These are phyloP conservation scores for Funneliformis mosseae DNA, from an alignment of 192 early-diverging fungal species.

Conservation along the genomic window DNA sequence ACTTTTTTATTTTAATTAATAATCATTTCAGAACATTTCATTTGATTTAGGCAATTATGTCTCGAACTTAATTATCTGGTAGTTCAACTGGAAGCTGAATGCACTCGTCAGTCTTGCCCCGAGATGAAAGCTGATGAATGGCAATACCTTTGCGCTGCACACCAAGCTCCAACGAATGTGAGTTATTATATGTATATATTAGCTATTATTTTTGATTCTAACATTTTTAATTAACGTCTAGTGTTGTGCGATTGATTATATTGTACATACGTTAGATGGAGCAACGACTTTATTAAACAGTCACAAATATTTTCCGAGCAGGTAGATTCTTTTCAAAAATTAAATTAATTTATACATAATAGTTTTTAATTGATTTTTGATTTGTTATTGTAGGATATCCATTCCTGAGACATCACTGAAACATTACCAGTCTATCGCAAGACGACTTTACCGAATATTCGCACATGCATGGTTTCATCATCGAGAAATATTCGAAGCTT, in stretches of 20 bases:
- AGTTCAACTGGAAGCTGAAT: constrained; percentile 71
- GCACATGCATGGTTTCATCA: constrained; percentile 96
- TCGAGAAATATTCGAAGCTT: constrained; percentile 81
- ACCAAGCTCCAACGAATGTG: constrained; percentile 72
- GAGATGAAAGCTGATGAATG: constrained; percentile 94
- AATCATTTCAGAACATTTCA: not conserved
- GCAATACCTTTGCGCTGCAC: constrained; percentile 92
- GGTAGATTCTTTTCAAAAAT: constrained; percentile 46
- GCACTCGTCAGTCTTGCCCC: constrained; percentile 74
- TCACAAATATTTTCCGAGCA: constrained; percentile 72
- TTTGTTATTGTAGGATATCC: constrained; percentile 45
- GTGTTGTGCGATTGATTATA: constrained; percentile 92
- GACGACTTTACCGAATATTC: constrained; percentile 96
- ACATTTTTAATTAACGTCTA: constrained; percentile 35
- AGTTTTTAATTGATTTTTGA: not conserved
- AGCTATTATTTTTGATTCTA: not conserved
- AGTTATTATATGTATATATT: constrained; percentile 18
- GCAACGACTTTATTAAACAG: constrained; percentile 80
- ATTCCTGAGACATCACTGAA: constrained; percentile 75
- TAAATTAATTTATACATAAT: not conserved
- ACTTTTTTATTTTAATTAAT: no score
- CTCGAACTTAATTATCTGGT: constrained; percentile 82
- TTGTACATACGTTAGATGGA: constrained; percentile 92
- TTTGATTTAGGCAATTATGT: constrained; percentile 70
- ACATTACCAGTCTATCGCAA: constrained; percentile 83